These are phyloP conservation scores for Leucosporidium scottii DNA, from an alignment of 768 basidiomycete species.

Conservation along the genomic window DNA sequence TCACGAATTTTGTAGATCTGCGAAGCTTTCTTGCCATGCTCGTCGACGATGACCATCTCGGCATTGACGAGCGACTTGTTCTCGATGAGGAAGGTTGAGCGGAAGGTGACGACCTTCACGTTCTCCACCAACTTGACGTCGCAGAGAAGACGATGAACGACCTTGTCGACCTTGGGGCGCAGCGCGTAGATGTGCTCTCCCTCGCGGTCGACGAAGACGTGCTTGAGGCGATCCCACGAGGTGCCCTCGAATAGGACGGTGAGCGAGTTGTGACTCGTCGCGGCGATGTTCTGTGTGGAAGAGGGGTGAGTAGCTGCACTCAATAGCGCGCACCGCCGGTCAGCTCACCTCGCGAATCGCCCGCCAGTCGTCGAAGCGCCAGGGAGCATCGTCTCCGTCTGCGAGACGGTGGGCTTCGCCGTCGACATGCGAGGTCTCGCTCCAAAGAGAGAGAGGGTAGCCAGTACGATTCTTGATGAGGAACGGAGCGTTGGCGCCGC, in stretches of 20 bases:
- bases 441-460: constrained; percentile 73
- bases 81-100: constrained; percentile 85
- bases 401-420: constrained; percentile 45
- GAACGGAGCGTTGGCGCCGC: constrained; percentile 90
- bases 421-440: constrained; percentile 55
- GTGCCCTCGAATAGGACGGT: constrained; percentile 76
- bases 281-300: constrained; percentile 43
- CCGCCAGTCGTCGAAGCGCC: constrained; percentile 96
- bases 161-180: constrained; percentile 66
- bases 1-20: constrained; percentile 73
- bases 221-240: constrained; percentile 78
- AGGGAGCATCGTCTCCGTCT: constrained; percentile 72
- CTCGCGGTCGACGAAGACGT: constrained; percentile 86
- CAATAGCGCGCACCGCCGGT: not conserved
- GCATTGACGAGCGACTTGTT: constrained; percentile 86
- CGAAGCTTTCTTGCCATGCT: constrained; percentile 69
- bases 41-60: constrained; percentile 83
- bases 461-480: constrained; percentile 86
- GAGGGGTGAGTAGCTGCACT: not conserved
- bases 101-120: constrained; percentile 85
- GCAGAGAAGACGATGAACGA: constrained; percentile 72
- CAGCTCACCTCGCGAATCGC: constrained; percentile 73
- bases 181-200: constrained; percentile 83
- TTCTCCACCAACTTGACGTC: constrained; percentile 85
- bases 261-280: constrained; percentile 68